A percentile compares a stretch with the other conserved stretches of the same genome.
phyloP scores from a whole-genome alignment of 2,329 filamentous ascomycete species.

The Fusarium proliferatum region DNA sequence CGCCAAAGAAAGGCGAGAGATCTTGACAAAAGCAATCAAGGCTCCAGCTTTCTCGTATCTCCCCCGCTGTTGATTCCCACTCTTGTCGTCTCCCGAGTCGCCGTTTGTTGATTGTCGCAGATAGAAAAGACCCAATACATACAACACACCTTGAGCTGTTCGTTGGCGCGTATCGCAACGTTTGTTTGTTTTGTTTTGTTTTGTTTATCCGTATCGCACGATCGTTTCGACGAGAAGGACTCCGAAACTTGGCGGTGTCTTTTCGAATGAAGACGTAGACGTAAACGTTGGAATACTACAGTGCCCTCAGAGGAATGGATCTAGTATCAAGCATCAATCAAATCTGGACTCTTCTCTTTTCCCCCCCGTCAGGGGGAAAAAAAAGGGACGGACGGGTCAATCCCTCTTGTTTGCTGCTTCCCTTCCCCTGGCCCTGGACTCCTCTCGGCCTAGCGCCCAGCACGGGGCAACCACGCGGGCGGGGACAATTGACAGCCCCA shows the following conservation, averaged over 20 bases:
- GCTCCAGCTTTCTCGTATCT: background rate
- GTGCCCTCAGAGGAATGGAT: background rate
- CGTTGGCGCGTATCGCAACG: conserved; percentile 11
- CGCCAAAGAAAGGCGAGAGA: background rate
- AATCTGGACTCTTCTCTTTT: conserved; percentile 6
- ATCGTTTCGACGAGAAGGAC: background rate
- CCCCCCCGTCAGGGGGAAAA: conserved; percentile 45
- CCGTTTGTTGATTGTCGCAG: background rate
- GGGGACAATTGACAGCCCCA: conserved; percentile 19
- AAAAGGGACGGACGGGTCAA: conserved; percentile 21
- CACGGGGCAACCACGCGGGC: conserved; percentile 37
- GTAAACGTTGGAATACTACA: conserved; percentile 1
- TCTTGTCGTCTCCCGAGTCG: background rate
- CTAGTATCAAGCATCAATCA: conserved; percentile 7
- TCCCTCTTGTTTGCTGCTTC: background rate
- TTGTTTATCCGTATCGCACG: conserved; percentile 16
- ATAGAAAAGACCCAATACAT: background rate
- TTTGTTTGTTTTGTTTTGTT: conserved; percentile 9
- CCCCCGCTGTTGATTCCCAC: background rate
- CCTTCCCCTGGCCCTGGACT: conserved; percentile 29
- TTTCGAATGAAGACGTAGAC: background rate
- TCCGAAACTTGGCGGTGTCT: background rate
- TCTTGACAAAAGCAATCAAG: background rate
- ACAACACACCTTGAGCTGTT: conserved; percentile 9
- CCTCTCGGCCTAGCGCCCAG: conserved; percentile 36